Evolutionary conservation across 306 rosid species (phyloP).

Genomic region (Prosopis cineraria): DNA sequence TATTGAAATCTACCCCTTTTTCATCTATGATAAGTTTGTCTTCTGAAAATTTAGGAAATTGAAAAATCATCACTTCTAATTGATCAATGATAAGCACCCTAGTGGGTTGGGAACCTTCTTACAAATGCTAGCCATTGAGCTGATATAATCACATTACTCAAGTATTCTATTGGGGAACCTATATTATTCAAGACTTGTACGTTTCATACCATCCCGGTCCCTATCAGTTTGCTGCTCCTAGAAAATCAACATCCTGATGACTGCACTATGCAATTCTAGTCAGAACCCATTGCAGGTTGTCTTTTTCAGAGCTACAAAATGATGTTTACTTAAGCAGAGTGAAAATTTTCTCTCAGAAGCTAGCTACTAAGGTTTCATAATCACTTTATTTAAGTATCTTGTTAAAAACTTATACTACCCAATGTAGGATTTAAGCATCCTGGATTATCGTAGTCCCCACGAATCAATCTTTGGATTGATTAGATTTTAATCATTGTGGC

Average conservation of each 20-base stretch:
- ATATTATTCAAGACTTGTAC: neutral
- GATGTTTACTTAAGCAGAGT: no score
- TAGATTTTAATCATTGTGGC: neutral
- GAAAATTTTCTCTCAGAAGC: no score
- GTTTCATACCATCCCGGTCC: neutral
- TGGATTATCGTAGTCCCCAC: neutral
- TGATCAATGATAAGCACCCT: neutral
- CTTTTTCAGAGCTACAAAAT: no score
- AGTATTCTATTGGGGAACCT: neutral
- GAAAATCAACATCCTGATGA: neutral
- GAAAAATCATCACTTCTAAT: neutral
- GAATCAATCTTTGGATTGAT: neutral
- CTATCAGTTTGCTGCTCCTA: neutral
- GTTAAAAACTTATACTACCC: neutral
- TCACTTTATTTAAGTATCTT: neutral
- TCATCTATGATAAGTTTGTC: neutral
- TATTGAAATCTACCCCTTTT: neutral
- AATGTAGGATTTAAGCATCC: neutral
- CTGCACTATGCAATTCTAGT: neutral
- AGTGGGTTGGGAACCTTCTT: no score
- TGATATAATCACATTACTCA: no score
- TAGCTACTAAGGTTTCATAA: no score
- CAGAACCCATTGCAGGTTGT: no score
- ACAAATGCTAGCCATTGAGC: no score
- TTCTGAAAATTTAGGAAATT: neutral